Base-by-base conservation (phyloP, 208 protist species). In the Crithidia acanthocephali region DNA sequence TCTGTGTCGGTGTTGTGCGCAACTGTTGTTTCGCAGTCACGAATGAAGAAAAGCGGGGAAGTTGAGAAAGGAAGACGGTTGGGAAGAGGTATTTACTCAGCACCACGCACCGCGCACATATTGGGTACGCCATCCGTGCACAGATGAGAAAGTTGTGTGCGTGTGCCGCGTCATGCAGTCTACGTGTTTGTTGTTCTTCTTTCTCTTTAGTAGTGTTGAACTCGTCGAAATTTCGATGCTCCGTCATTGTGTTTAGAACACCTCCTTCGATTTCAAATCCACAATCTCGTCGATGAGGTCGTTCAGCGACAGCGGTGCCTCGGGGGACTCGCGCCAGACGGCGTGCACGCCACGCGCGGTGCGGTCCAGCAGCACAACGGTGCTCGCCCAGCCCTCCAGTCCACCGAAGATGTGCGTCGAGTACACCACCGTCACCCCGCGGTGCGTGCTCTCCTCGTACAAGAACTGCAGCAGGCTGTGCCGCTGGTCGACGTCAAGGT, bases 361-460 rank as follows among this genome's bases (percentile, higher is more conserved):
- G n/a, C 85, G 83, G 63, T 95, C 87, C n/a, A 96, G 76, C 18
- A 97, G 45, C 37, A 97, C 76, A 9, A 87, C 56, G 2, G 59
- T 68, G 22, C 82, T 79, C 25, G 89, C 86, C 95, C 95, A 98
- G 25, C 83, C 84, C 33, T 95, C 81, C 13, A 98, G 59, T 0
- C 92, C 95, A 44, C 92, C 90, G 73, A 97, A 98, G 70, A 98
- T 98, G 74, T 98, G 93, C 37, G 93, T 98, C 48, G 89, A 79
- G 82, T 97, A 98, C 30, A 97, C 67, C 32, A 97, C 80, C 2
- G 91, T 96, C 50, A 95, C 93, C 8, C 88, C 91, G 23, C 84
- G 84, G 11, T 74, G 63, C 62, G 85, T 81, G 74, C 85, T 94
- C 64, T 97, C 92, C 59, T 83, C 72, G 69, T 88, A 87, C 32